Evolutionary conservation across 768 basidiomycete genomes (phyloP).

Genomic region (Serendipita vermifera): DNA sequence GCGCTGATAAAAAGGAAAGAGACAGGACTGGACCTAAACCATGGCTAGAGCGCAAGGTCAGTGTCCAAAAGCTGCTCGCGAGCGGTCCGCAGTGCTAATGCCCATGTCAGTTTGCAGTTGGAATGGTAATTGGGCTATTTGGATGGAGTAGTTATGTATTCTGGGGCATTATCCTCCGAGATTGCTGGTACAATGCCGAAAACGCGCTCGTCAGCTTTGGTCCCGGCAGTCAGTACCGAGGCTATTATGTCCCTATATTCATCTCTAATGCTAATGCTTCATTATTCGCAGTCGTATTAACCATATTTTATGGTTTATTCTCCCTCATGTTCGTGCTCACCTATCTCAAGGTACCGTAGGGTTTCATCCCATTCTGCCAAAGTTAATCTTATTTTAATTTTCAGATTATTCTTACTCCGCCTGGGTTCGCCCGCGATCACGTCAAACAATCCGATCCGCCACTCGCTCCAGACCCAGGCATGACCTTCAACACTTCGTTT

Average conservation of each 20-base stretch:
- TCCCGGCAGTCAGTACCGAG: background rate
- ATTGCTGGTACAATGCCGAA: background rate
- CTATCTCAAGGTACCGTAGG: slow-evolving; percentile 5
- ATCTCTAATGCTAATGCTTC: background rate
- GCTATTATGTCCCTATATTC: background rate
- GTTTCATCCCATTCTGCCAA: too few species aligned
- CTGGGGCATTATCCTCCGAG: background rate
- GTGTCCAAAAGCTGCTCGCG: too few species aligned
- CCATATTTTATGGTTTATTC: slow-evolving; percentile 7
- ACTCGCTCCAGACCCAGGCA: background rate
- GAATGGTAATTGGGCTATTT: background rate
- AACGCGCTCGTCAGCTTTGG: background rate
- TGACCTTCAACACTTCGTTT: too few species aligned
- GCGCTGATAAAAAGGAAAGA: background rate
- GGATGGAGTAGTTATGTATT: slow-evolving; percentile 6
- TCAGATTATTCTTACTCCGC: background rate
- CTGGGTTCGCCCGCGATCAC: background rate
- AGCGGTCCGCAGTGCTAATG: background rate
- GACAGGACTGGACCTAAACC: slow-evolving; percentile 1
- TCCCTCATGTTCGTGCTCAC: slow-evolving; percentile 5
- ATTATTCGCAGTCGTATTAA: background rate
- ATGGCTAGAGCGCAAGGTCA: slow-evolving; percentile 4
- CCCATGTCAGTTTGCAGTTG: background rate
- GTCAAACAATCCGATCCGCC: background rate
- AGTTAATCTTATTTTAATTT: too few species aligned